A percentile compares a stretch with the other conserved stretches of the same genome.
Conservation (phyloP, 75 land plant genomes). For the Pseudotsuga menziesii region DNA sequence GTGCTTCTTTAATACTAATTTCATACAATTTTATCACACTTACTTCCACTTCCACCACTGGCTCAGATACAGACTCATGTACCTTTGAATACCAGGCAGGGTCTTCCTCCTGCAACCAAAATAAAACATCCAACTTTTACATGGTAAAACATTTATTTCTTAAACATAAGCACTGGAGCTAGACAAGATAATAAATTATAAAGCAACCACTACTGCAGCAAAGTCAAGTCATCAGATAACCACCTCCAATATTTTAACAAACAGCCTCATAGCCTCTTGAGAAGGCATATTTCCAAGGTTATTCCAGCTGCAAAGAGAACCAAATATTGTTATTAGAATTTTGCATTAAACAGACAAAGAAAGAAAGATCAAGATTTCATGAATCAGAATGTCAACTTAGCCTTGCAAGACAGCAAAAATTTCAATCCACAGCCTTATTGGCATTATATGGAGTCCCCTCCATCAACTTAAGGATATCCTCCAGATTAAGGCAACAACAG, state of each 20-base stretch:
- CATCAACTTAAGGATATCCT: neutral
- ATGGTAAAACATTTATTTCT: neutral
- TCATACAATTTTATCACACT: constrained; percentile 17
- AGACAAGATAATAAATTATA: neutral
- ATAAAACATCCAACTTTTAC: neutral
- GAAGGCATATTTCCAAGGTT: constrained; percentile 82
- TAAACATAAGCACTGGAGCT: neutral
- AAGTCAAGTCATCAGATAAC: neutral
- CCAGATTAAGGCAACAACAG: neutral
- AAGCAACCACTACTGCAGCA: neutral
- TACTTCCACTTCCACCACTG: constrained; percentile 59
- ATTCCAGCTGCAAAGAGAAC: constrained; percentile 63
- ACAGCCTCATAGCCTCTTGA: constrained; percentile 96
- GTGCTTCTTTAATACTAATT: neutral
- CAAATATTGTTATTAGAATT: neutral
- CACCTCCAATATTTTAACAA: constrained; percentile 94
- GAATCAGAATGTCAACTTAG: neutral
- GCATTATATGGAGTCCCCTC: constrained; percentile 6
- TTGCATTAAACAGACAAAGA: neutral
- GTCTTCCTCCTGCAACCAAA: constrained; percentile 73
- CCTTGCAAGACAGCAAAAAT: neutral
- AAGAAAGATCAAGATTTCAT: neutral
- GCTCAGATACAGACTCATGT: constrained; percentile 47
- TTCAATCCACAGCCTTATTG: neutral
- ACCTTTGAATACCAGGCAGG: constrained; percentile 87